Base-by-base conservation (phyloP, 2,329 filamentous ascomycete species). In the Fusarium bulbicola region DNA sequence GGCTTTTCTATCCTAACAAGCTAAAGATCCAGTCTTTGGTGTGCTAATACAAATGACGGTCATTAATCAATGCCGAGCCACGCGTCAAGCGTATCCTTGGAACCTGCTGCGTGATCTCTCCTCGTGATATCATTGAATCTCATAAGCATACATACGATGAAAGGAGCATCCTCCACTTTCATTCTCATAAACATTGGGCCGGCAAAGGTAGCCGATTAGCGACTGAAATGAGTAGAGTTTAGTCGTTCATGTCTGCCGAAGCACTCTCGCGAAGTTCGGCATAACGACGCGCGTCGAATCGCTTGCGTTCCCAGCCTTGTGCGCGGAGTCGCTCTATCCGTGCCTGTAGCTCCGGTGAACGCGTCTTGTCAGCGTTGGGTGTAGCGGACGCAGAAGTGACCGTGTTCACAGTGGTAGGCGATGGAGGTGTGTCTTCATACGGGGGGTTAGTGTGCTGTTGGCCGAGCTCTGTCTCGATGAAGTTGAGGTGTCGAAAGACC, bases 291-390 rank as follows among this genome's bases (percentile, higher is more conserved):
- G 81, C 80, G 68, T 91, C 86, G 72, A 91, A 91, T 28, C 88
- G 85, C 72, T 85, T 85, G 34, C 89, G 81, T 75, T 84, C 84
- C 88, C 89, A 90, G 6, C 88, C 88, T 56, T 76, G 83, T n/a
- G 84, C 84, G 26, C 87, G 85, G 16, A 91, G 80, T 15, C 85
- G 83, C 79, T 88, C 86, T 71, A 90, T 89, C 30, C 88, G 84
- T 12, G 85, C 82, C 65, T 83, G 82, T 6, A 88, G 79, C 39
- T 88, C 86, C 24, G 83, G 74, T 5, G 75, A 73, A 24, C 82
- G 81, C 60, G 81, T 72, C 59, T 84, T 83, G 32, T 83, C 83
- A 46, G 80, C 30, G 43, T 59, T 69, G 15, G 65, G 28, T 58
- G 66, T 69, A 50, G 76, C 45, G 21, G 59, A 15, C 34, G 79